Conservation (phyloP, 2,329 filamentous ascomycete genomes). For the Fusarium poae region DNA sequence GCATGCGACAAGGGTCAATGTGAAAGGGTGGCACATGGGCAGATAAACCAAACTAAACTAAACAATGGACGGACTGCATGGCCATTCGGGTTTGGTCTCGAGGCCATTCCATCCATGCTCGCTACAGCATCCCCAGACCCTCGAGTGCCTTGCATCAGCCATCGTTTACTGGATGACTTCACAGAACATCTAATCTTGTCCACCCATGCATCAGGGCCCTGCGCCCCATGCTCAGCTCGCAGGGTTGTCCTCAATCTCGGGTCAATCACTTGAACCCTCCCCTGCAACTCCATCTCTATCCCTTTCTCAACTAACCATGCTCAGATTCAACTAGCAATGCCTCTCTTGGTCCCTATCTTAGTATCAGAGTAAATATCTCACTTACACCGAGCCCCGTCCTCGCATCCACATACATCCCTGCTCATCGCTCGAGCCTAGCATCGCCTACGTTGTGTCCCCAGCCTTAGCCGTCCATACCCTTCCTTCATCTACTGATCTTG, state of each 20-base stretch:
- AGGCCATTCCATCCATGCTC: conserved; percentile 12
- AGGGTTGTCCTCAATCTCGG: conserved; percentile 47
- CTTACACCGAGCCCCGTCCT: conserved; percentile 34
- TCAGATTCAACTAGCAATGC: conserved; percentile 45
- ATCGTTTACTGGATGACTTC: conserved; percentile 22
- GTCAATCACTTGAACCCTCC: conserved; percentile 33
- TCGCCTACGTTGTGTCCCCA: conserved; percentile 40
- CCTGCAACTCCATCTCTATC: conserved; percentile 31
- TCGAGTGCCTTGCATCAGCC: conserved; percentile 47
- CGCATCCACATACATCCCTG: conserved; percentile 41
- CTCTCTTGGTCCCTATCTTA: conserved; percentile 48
- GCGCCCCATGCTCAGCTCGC: conserved; percentile 53
- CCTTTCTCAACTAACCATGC: conserved; percentile 30
- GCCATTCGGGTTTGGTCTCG: conserved; percentile 12
- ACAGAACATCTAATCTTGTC: conserved; percentile 38
- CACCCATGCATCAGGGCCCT: conserved; percentile 40
- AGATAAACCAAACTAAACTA: conserved; percentile 12
- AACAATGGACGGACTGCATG: conserved; percentile 20
- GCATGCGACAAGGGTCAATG: conserved; percentile 35
- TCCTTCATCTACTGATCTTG: conserved; percentile 48
- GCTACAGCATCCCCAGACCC: conserved; percentile 6
- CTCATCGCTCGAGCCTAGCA: conserved; percentile 43
- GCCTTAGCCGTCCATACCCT: conserved; percentile 43
- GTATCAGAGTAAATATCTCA: conserved; percentile 40
- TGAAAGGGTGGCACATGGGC: conserved; percentile 35